Evolutionary conservation across 169 alveolate species (phyloP).

Genomic region (Eimeria necatrix): DNA sequence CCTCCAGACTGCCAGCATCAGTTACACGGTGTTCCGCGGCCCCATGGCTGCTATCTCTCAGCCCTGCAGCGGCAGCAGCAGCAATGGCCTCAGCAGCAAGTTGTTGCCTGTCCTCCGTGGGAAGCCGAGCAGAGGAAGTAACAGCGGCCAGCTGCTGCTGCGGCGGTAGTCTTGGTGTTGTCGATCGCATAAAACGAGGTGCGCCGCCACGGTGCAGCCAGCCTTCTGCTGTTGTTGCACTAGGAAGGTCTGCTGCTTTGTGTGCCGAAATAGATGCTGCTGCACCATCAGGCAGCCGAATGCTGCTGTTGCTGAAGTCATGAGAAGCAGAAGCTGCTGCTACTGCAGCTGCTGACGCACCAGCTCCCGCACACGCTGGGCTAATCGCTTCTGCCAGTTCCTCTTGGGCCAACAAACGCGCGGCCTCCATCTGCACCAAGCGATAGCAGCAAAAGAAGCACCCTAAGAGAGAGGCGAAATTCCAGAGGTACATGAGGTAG

Average conservation of each 20-base stretch:
- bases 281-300: background rate
- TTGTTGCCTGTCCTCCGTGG: constrained; percentile 34
- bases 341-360: constrained; percentile 22
- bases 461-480: background rate
- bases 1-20: constrained; percentile 24
- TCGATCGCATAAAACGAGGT: background rate
- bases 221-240: constrained; percentile 51
- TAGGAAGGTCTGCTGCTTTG: background rate
- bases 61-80: constrained; percentile 62
- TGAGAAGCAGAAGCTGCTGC: constrained; percentile 46
- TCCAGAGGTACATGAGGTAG: background rate
- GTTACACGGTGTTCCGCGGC: background rate
- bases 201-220: constrained; percentile 56
- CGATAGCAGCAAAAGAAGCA: constrained; percentile 9
- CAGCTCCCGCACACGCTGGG: constrained; percentile 14
- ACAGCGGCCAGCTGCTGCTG: constrained; percentile 48
- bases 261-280: background rate
- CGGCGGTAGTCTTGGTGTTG: constrained; percentile 43
- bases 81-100: constrained; percentile 62
- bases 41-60: constrained; percentile 27
- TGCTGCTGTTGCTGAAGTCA: constrained; percentile 74
- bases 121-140: constrained; percentile 4
- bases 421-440: constrained; percentile 68
- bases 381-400: constrained; percentile 56
- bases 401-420: constrained; percentile 61